phyloP scores from a whole-genome alignment of 495 filamentous ascomycete genomes.

The Cenococcum geophilum region DNA sequence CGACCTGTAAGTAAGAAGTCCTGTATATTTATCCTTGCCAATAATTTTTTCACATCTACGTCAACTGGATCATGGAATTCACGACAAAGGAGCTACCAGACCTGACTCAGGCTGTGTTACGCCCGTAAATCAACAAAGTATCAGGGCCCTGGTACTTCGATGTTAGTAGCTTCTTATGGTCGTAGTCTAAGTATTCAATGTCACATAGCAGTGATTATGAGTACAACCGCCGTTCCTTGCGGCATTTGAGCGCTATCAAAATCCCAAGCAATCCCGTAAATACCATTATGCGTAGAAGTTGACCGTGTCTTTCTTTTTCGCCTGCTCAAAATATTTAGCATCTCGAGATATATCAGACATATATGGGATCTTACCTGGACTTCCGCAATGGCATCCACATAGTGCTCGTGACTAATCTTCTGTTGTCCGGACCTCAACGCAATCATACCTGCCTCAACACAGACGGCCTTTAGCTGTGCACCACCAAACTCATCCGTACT shows the following conservation, averaged over 20 bases:
- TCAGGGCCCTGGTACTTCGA: too few species aligned
- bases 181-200: too few species aligned
- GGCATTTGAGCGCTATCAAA: constrained; percentile 11
- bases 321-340: constrained; percentile 21
- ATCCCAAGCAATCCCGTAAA: neutral
- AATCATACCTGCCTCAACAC: constrained; percentile 99
- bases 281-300: constrained; percentile 36
- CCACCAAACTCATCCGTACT: constrained; percentile 99
- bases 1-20: too few species aligned
- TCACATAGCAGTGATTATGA: too few species aligned
- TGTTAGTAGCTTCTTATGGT: too few species aligned
- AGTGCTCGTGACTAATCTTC: constrained; percentile 97
- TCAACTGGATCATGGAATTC: too few species aligned
- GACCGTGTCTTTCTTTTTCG: constrained; percentile 91
- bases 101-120: too few species aligned
- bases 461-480: constrained; percentile 95
- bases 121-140: too few species aligned
- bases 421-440: constrained; percentile 83
- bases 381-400: constrained; percentile 96
- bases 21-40: too few species aligned
- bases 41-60: too few species aligned
- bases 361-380: constrained; percentile 54
- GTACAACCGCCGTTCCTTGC: constrained; percentile 1
- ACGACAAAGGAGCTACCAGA: too few species aligned
- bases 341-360: neutral